Evolutionary conservation across 2,329 filamentous ascomycete genomes (phyloP), one percentile per base, ranked within the genome.

Genomic region (Monosporascus cannonballus): DNA sequence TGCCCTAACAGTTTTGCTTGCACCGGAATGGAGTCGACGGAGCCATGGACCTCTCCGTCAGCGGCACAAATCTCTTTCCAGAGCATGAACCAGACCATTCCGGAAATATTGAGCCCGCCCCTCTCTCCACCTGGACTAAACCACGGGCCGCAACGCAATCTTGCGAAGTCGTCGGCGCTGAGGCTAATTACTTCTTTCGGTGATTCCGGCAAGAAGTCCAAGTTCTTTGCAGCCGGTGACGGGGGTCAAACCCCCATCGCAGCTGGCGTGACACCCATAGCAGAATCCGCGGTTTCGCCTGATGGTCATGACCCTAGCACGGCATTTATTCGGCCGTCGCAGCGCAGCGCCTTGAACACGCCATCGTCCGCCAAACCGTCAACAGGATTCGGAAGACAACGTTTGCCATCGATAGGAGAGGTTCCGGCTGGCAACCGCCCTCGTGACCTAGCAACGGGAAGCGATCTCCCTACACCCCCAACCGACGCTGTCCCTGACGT

Each of bases 161-260:
- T 90, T 49, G 84, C 86, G 14, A 95, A 95, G 73, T 86, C 87
- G 27, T 89, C 90, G 9, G 84, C 93, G 0, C 75, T 97, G 55
- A 96, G 95, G 68, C 80, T 97, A 2, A 95, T 97, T 62, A 97
- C 94, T 0, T 86, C 88, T 0, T 97, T 99, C 63, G 87, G 84
- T 7, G 82, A 85, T 47, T 76, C 76, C 46, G 73, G 72, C 4
- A 74, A 76, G 22, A 85, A 86, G 56, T 82, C 85, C 50, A 84
- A 83, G 69, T 84, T 89, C 71, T 83, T 85, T 60, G 73, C 75
- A 0, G 68, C 73, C 39, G 72, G 69, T 6, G 82, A 85, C 48
- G 80, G 77, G 37, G 80, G 80, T 8, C 76, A 75, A 59, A 96
- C 91, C 0, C 91, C 91, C 0, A 87, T 91, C 59, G 88, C 88